These are phyloP conservation scores for Phylloporus sp. DNA, from an alignment of 1,284 basidiomycete species.

Conservation along the genomic window DNA sequence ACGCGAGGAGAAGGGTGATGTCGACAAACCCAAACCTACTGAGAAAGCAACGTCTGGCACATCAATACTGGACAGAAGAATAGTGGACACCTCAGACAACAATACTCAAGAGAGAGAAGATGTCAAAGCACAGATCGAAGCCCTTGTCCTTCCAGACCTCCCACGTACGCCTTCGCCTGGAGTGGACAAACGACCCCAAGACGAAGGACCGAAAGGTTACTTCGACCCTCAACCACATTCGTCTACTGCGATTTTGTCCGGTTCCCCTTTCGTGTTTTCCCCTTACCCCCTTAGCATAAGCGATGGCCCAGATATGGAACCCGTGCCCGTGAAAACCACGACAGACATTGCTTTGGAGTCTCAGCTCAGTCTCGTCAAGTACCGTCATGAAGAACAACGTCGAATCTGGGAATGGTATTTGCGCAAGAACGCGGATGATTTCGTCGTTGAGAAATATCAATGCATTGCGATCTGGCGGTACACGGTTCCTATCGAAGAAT, in stretches of 20 bases:
- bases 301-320: slow-evolving; percentile 47
- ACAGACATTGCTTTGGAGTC: slow-evolving; percentile 77
- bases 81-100: slow-evolving; percentile 18
- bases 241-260: slow-evolving; percentile 34
- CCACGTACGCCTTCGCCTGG: slow-evolving; percentile 53
- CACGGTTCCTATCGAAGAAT: slow-evolving; percentile 75
- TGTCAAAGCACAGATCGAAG: slow-evolving; percentile 75
- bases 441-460: slow-evolving; percentile 94
- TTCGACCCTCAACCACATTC: slow-evolving; percentile 49
- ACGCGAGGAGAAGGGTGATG: slow-evolving; percentile 71
- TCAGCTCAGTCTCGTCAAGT: slow-evolving; percentile 72
- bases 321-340: slow-evolving; percentile 55
- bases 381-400: slow-evolving; percentile 84
- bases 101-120: slow-evolving; percentile 51
- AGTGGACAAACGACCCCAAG: slow-evolving; percentile 30
- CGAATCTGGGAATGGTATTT: slow-evolving; percentile 94
- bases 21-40: slow-evolving; percentile 49
- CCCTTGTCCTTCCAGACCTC: slow-evolving; percentile 59
- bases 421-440: slow-evolving; percentile 81
- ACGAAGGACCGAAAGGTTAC: slow-evolving; percentile 47
- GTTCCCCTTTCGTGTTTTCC: slow-evolving; percentile 36
- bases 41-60: slow-evolving; percentile 33
- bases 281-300: slow-evolving; percentile 33
- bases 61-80: slow-evolving; percentile 37
- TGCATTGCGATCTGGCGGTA: slow-evolving; percentile 82